Base-by-base conservation (phyloP, 805 yeast species). In the Lipomyces starkeyi region DNA sequence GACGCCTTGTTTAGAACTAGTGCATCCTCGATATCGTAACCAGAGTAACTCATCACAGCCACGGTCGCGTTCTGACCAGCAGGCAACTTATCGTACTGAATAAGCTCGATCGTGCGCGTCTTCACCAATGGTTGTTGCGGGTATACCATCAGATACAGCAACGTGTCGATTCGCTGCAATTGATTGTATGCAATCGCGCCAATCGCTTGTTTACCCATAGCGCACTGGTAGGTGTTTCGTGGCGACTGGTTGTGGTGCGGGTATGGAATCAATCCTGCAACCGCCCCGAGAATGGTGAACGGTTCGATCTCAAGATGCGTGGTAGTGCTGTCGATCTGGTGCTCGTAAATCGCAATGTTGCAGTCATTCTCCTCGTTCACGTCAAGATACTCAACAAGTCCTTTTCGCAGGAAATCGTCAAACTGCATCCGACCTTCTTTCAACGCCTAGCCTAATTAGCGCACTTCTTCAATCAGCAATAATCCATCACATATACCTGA, bases 161-260 rank as follows among this genome's bases (percentile, higher is more conserved):
- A 81, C 0, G 99, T 95, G 77, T 95, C 99, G 73, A 95, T 94
- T 79, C 99, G 88, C 77, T 92, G 86, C 81, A 95, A 91, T 80
- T 95, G 99, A 79, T 95, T 95, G 78, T 95, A 95, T 11, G 97
- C 97, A 80, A 95, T 95, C 1, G 98, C 98, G 74, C 99, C 99
- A 79, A 95, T 94, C n/a, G 99, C 99, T 82, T 95, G 99, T 81
- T 92, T 92, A 87, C 97, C 99, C 99, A 94, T 94, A 71, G 99
- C 99, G 78, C 97, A 93, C 83, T 94, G 99, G 81, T 94, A 94
- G 2, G 99, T 94, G 79, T 94, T 94, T 88, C 99, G 95, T 68
- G 99, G 99, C 70, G 98, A 93, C 84, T 94, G 99, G 81, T 95
- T 95, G 80, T 95, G 99, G 82, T 95, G 98, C 17, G 99, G 99